Evolutionary conservation across 108 stramenopile genomes (phyloP).

Genomic region (Skeletonema menzelii): DNA sequence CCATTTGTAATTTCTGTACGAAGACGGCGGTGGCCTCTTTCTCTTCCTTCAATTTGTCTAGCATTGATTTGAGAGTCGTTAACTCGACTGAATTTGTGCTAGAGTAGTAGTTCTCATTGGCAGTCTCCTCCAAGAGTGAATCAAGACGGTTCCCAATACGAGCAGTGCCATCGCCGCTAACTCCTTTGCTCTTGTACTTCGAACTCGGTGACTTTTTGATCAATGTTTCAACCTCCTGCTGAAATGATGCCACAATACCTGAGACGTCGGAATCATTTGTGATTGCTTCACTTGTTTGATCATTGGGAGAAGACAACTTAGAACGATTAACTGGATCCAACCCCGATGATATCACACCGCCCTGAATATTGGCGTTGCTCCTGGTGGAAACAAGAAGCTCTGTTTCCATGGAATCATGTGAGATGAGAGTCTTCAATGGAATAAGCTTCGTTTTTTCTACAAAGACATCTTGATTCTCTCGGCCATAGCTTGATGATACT

Average conservation of each 20-base stretch:
- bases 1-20: not conserved
- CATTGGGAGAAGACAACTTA: not conserved
- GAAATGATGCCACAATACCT: slow-evolving; percentile 24
- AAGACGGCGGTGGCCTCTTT: not conserved
- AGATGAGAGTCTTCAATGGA: slow-evolving; percentile 29
- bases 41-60: slow-evolving; percentile 11
- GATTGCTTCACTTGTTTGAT: not conserved
- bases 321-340: slow-evolving; percentile 1
- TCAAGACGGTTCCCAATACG: not conserved
- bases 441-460: slow-evolving; percentile 18
- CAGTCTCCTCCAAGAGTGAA: not conserved
- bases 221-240: slow-evolving; percentile 27
- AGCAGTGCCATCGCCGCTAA: not conserved
- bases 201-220: not conserved
- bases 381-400: slow-evolving; percentile 40
- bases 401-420: slow-evolving; percentile 41
- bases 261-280: not conserved
- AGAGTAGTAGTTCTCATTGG: not conserved
- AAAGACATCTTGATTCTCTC: slow-evolving; percentile 8
- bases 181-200: not conserved
- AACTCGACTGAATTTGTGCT: slow-evolving; percentile 9
- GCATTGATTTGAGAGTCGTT: slow-evolving; percentile 15
- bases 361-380: slow-evolving; percentile 1
- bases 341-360: not conserved
- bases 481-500: not conserved